A percentile compares a stretch with the other conserved stretches of the same genome.
These are phyloP conservation scores for Eucalyptus regnans DNA, from an alignment of 345 rosid species.

Conservation along the genomic window DNA sequence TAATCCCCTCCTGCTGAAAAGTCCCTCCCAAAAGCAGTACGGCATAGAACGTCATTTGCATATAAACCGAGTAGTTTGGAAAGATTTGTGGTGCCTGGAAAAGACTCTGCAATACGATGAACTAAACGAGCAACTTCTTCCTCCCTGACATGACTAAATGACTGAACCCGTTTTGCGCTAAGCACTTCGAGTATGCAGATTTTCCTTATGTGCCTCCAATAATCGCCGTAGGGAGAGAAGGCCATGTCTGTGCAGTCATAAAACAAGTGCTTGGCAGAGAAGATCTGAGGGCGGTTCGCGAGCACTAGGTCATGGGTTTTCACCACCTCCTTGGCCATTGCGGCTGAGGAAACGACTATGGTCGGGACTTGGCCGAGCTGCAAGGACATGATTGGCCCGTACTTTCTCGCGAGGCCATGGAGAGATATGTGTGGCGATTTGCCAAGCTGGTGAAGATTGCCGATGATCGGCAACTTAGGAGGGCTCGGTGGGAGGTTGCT, in stretches of 20 bases:
- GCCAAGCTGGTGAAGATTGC: conserved; percentile 37
- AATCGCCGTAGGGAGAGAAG: conserved; percentile 24
- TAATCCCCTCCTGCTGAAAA: conserved; percentile 15
- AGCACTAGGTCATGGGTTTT: conserved; percentile 30
- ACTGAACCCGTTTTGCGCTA: conserved; percentile 15
- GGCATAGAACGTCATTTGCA: conserved; percentile 19
- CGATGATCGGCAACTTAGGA: conserved; percentile 23
- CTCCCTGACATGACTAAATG: conserved; percentile 17
- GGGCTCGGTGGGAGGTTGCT: conserved; percentile 37
- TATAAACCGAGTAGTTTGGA: conserved; percentile 6
- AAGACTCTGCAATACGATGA: conserved; percentile 1
- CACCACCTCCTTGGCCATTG: conserved; percentile 20
- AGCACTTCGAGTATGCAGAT: conserved; percentile 28
- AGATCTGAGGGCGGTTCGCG: conserved; percentile 20
- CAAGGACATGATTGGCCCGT: conserved; percentile 26
- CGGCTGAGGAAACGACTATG: conserved; percentile 28
- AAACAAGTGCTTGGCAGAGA: conserved; percentile 17
- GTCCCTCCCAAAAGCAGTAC: conserved; percentile 17
- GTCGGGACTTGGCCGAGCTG: conserved; percentile 34
- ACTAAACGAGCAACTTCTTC: conserved; percentile 26
- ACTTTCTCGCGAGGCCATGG: conserved; percentile 3
- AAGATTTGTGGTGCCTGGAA: conserved; percentile 4
- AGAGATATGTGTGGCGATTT: conserved; percentile 22
- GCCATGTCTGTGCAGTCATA: conserved; percentile 21
- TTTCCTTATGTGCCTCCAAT: conserved; percentile 29